phyloP scores from a whole-genome alignment of 169 alveolate genomes.

The Eimeria tenella region DNA sequence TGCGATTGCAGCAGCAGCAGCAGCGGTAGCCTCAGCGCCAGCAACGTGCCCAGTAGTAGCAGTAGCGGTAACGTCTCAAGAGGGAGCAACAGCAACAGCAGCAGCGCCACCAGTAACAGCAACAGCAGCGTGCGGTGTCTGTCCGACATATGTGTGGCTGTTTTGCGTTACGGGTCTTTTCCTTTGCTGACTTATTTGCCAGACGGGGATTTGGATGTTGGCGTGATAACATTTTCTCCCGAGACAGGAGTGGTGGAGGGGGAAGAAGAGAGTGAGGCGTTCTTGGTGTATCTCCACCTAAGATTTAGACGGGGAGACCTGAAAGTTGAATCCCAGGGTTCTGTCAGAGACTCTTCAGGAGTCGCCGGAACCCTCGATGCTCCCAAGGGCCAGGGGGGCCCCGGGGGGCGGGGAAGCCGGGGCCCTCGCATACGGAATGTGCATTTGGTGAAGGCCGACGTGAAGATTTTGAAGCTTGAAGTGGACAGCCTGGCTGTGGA shows the following conservation, averaged over 20 bases:
- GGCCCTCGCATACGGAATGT: slow-evolving; percentile 70
- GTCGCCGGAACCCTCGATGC: background rate
- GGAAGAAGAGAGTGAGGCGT: slow-evolving; percentile 77
- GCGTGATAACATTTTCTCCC: slow-evolving; percentile 67
- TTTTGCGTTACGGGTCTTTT: slow-evolving; percentile 79
- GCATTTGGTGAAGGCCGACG: slow-evolving; percentile 79
- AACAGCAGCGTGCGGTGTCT: slow-evolving; percentile 59
- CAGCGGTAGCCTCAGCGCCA: background rate
- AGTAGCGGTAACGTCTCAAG: slow-evolving; percentile 28
- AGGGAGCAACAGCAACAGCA: slow-evolving; percentile 48
- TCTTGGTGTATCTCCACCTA: slow-evolving; percentile 54
- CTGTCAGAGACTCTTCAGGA: background rate
- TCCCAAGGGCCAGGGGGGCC: slow-evolving; percentile 50
- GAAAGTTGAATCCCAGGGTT: slow-evolving; percentile 31
- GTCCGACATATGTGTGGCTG: slow-evolving; percentile 75
- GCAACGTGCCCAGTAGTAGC: background rate
- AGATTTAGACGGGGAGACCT: slow-evolving; percentile 57
- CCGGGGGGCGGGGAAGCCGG: slow-evolving; percentile 4
- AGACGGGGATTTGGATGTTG: slow-evolving; percentile 81
- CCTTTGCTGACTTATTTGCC: slow-evolving; percentile 81
- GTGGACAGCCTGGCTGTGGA: slow-evolving; percentile 80
- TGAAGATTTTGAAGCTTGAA: slow-evolving; percentile 74
- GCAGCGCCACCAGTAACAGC: slow-evolving; percentile 20
- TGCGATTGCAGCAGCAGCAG: slow-evolving; percentile 28
- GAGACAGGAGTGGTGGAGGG: slow-evolving; percentile 73